Conservation (phyloP, 768 basidiomycete genomes). For the Cyclocybe cylindracea region DNA sequence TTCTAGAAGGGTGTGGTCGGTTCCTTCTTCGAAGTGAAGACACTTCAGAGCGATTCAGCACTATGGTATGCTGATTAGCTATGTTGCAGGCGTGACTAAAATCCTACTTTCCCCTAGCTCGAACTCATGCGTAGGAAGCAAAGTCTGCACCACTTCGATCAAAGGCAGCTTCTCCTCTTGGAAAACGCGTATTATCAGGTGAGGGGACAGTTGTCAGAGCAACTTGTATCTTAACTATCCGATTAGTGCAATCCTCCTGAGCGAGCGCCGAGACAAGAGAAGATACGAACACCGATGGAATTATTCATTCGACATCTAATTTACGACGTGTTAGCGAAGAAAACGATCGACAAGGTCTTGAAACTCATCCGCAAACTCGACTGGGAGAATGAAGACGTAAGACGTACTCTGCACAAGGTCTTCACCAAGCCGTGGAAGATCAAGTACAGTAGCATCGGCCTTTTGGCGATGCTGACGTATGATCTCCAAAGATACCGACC, state of each 20-base stretch:
- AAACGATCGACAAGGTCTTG: conserved; percentile 94
- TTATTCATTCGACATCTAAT: conserved; percentile 96
- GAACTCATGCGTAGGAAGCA: conserved; percentile 96
- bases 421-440: conserved; percentile 99
- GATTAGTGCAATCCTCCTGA: conserved; percentile 95
- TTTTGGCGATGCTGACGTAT: conserved; percentile 93
- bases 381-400: conserved; percentile 80
- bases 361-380: conserved; percentile 92
- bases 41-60: conserved; percentile 82
- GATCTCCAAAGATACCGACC: conserved; percentile 94
- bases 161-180: conserved; percentile 82
- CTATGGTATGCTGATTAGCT: conserved; percentile 64
- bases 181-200: conserved; percentile 99
- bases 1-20: conserved; percentile 92
- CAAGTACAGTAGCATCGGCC: conserved; percentile 85
- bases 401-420: conserved; percentile 73
- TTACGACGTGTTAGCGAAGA: conserved; percentile 90
- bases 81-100: background rate
- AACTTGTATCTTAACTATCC: background rate
- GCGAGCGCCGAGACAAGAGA: conserved; percentile 81
- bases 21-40: conserved; percentile 88
- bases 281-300: conserved; percentile 83
- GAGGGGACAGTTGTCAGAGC: conserved; percentile 2
- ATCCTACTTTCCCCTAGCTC: conserved; percentile 46
- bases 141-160: conserved; percentile 89